Conservation (phyloP, 2,329 filamentous ascomycete genomes). For the Talaromyces atroroseus region DNA sequence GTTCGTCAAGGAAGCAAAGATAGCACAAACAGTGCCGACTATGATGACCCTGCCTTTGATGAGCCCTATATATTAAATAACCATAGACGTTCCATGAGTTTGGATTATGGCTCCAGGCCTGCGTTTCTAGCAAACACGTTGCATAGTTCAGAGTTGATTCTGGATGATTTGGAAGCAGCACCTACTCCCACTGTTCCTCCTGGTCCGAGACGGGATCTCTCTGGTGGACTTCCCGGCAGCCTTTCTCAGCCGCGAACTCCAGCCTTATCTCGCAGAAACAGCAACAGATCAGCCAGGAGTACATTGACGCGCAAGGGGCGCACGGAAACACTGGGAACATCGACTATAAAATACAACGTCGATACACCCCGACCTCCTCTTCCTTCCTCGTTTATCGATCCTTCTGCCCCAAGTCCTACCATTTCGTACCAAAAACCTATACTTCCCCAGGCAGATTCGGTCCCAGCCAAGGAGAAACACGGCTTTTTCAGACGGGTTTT, state of each 20-base stretch:
- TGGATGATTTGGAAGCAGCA: slow-evolving; percentile 67
- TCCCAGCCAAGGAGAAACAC: slow-evolving; percentile 59
- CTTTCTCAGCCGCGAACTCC: slow-evolving; percentile 26
- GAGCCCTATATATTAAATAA: slow-evolving; percentile 5
- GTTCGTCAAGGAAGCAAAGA: slow-evolving; percentile 64
- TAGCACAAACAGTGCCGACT: slow-evolving; percentile 71
- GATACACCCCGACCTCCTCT: slow-evolving; percentile 30
- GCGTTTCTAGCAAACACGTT: slow-evolving; percentile 21
- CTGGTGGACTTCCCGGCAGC: slow-evolving; percentile 27
- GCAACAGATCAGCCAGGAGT: slow-evolving; percentile 38
- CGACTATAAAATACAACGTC: slow-evolving; percentile 27
- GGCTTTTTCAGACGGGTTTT: slow-evolving; percentile 95
- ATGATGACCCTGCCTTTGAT: slow-evolving; percentile 14
- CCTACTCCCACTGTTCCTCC: slow-evolving; percentile 79
- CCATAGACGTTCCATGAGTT: slow-evolving; percentile 40
- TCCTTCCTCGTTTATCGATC: slow-evolving; percentile 41
- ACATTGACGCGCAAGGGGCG: slow-evolving; percentile 31
- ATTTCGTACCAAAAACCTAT: slow-evolving; percentile 48
- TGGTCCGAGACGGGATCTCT: slow-evolving; percentile 60
- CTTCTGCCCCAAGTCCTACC: slow-evolving; percentile 49
- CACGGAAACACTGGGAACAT: slow-evolving; percentile 36
- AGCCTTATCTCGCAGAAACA: slow-evolving; percentile 36
- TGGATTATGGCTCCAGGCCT: slow-evolving; percentile 39
- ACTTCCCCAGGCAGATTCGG: slow-evolving; percentile 35
- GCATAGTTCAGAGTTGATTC: slow-evolving; percentile 20